Base-by-base conservation (phyloP, 78 protist genomes). In the Creolimax fragrantissima region DNA sequence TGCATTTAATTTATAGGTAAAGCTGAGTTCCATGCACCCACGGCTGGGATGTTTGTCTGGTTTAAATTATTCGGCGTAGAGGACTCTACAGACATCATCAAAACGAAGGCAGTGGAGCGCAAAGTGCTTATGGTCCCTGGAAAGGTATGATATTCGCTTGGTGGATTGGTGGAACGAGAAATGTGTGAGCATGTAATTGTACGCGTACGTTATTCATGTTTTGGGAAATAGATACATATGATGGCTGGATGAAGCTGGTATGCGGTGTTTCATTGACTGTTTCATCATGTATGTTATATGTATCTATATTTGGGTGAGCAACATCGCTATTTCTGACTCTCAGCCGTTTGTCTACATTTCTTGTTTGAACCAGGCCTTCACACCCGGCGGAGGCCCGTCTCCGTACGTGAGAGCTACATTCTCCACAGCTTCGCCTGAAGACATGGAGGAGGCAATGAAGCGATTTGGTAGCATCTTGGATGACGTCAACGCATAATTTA, bases 41-140 rank as follows among this genome's bases (percentile, higher is more conserved):
- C 92, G 93, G 44, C 88, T 4, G 98, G 98, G 11, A 96, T 96
- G 98, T 96, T 96, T 32, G 43, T 96, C 58, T 96, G 98, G 98
- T 43, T 95, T 81, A 85, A 86, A 3, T 32, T 96, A 11, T 4
- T 6, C 2, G 95, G 94, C 45, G 58, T 94, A 17, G 36, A 32
- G 35, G 98, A 96, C 91, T 81, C 95, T 3, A 41, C 45, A 17
- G 67, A 44, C 35, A 74, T 96, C 43, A 96, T 96, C 86, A 43
- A 41, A 39, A 37, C 67, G 43, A 91, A 95, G 43, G 96, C 98
- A 3, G 42, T 83, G 36, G 95, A 93, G 7, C 83, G 89, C 81
- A 95, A 94, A 37, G 95, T 96, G 6, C 7, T 96, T 6, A 24
- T 96, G 11, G 90, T 95, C 7, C 96, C 96, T 3, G 96, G 98